Percentiles rank a stretch among this genome's conserved stretches.
Conservation (phyloP, 2,329 filamentous ascomycete genomes). For the Ophiosphaerella herpotricha region DNA sequence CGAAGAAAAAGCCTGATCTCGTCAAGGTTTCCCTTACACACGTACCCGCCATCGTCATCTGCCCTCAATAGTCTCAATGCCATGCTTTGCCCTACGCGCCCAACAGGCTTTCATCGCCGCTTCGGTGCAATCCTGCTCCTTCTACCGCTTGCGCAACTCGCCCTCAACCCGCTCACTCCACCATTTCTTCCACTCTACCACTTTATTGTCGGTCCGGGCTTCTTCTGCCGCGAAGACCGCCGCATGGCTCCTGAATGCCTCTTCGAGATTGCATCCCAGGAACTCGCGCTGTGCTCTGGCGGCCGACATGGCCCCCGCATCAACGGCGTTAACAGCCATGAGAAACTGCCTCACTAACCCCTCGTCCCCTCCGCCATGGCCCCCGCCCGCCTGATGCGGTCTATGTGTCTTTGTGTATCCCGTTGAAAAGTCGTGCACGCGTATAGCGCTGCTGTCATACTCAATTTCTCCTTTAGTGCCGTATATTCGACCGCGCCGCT, state of each 20-base stretch:
- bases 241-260: conserved; percentile 86
- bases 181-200: conserved; percentile 78
- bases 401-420: conserved; percentile 60
- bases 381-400: conserved; percentile 64
- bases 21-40: conserved; percentile 1
- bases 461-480: conserved; percentile 84
- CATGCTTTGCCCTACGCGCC: conserved; percentile 8
- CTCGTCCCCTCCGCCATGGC: conserved; percentile 79
- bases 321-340: conserved; percentile 77
- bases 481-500: conserved; percentile 83
- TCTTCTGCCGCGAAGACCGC: conserved; percentile 95
- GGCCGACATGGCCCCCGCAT: conserved; percentile 69
- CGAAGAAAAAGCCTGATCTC: background rate
- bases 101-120: background rate
- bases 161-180: conserved; percentile 64
- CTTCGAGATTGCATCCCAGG: conserved; percentile 83
- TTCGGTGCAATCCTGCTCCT: background rate
- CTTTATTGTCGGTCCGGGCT: conserved; percentile 69
- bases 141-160: conserved; percentile 13
- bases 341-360: conserved; percentile 84
- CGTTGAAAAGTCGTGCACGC: conserved; percentile 72
- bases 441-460: conserved; percentile 80
- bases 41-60: conserved; percentile 3
- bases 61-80: background rate
- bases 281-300: conserved; percentile 73